Conservation (phyloP, 306 rosid species). For the Ammopiptanthus mongolicus region DNA sequence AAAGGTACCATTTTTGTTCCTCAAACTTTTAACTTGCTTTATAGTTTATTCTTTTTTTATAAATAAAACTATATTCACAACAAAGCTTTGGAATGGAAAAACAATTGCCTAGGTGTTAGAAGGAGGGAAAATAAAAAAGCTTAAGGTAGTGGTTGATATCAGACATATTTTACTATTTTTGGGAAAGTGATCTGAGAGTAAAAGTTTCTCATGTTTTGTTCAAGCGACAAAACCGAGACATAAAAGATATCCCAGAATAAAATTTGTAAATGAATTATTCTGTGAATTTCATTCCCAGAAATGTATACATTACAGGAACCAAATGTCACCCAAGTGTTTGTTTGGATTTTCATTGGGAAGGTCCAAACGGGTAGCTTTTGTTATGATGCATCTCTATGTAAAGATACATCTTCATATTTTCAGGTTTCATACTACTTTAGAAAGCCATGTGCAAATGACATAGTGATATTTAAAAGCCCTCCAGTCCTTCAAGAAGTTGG, state of each 20-base stretch:
- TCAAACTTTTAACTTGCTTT: background rate
- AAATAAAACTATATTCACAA: background rate
- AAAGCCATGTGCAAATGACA: slow-evolving; percentile 89
- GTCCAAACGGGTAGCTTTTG: too few relatives aligned
- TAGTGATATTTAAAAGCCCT: slow-evolving; percentile 91
- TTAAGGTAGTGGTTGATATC: too few relatives aligned
- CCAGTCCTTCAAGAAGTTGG: slow-evolving; percentile 97
- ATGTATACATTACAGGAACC: too few relatives aligned
- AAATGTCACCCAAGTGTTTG: too few relatives aligned
- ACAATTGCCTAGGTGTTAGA: background rate
- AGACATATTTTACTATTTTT: too few relatives aligned
- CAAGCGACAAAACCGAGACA: too few relatives aligned
- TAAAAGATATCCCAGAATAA: too few relatives aligned
- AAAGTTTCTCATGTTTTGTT: too few relatives aligned
- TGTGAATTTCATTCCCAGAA: too few relatives aligned
- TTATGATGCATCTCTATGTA: slow-evolving; percentile 5
- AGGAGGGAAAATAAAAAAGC: background rate
- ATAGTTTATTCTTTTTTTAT: background rate
- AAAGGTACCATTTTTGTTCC: slow-evolving; percentile 43
- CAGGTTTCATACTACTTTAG: slow-evolving; percentile 94
- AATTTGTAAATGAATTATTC: too few relatives aligned
- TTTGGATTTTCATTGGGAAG: too few relatives aligned
- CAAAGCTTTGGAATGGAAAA: background rate
- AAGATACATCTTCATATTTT: slow-evolving; percentile 22
- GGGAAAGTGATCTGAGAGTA: too few relatives aligned